Base-by-base conservation (phyloP, 352 stramenopile genomes). In the Phytophthora nicotianae region DNA sequence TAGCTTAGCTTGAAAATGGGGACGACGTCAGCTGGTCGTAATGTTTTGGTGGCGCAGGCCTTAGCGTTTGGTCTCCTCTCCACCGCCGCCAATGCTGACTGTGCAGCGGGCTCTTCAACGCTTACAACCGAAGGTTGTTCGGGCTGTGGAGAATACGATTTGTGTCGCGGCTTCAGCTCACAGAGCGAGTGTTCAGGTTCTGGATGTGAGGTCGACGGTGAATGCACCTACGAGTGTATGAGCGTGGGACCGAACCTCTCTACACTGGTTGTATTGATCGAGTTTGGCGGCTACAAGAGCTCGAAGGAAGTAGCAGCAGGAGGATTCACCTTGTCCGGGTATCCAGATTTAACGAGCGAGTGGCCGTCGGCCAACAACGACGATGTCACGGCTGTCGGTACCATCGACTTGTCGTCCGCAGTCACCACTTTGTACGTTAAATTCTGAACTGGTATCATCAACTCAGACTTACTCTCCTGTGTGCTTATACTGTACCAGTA, bases 261-360 rank as follows among this genome's bases (percentile, higher is more conserved):
- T 1, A 66, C 47, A 0, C 37, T 75, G 24, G 42, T 68, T 11
- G 55, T 79, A 16, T n/a, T 75, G 23, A 52, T 78, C 38, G 49
- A 58, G 4, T 78, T 78, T 24, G 70, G 66, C 7, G 59, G 59
- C 14, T 75, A 58, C 49, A 62, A 68, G 66, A 78, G 66, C 38
- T 62, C 55, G 21, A 57, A 73, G 11, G 65, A 75, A 35, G 38
- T 70, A 20, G 70, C 66, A 3, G 53, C 45, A 14, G 57, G 58
- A 47, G 51, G 58, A 17, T 62, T 49, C 35, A 62, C 42, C 5
- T 43, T 69, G 35, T 40, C 43, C 14, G 47, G 29, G 9, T 65
- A 68, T 29, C 16, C 41, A 8, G 65, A 72, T 35, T 37, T 70
- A 37, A 75, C 61, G 50, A 50, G 17, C 26, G 13, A 43, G 24